Evolutionary conservation across 257 asterid species (phyloP).

Genomic region (Nyctanthes arbortristis): DNA sequence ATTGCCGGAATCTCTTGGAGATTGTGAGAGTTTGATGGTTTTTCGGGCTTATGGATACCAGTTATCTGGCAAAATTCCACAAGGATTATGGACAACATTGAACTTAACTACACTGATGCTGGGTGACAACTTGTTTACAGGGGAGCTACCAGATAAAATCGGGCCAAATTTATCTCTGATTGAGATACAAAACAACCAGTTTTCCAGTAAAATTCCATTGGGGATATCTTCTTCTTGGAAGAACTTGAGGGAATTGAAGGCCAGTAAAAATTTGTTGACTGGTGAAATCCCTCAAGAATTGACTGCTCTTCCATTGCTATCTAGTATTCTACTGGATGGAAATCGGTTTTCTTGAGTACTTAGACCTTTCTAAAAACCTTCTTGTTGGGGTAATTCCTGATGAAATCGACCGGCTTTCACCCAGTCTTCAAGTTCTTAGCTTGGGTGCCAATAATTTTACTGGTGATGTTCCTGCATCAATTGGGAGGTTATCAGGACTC

Average conservation of each 20-base stretch:
- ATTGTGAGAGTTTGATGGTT: slow-evolving; percentile 44
- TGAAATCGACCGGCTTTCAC: slow-evolving; percentile 47
- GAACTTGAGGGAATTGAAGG: slow-evolving; percentile 40
- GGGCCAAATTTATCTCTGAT: slow-evolving; percentile 36
- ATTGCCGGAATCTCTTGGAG: slow-evolving; percentile 60
- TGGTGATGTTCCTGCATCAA: slow-evolving; percentile 61
- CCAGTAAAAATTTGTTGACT: slow-evolving; percentile 57
- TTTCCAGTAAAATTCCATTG: slow-evolving; percentile 66
- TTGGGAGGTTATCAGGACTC: too few relatives aligned
- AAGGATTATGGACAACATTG: slow-evolving; percentile 55
- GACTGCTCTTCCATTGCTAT: slow-evolving; percentile 53
- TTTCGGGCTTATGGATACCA: slow-evolving; percentile 40
- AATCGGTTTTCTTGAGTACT: slow-evolving; percentile 49
- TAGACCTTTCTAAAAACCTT: slow-evolving; percentile 62
- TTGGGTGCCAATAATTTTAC: slow-evolving; percentile 53
- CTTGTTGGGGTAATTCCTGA: slow-evolving; percentile 53
- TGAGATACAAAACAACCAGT: slow-evolving; percentile 58
- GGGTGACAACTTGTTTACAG: slow-evolving; percentile 56
- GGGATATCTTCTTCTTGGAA: slow-evolving; percentile 61
- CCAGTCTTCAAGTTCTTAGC: slow-evolving; percentile 36
- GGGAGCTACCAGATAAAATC: slow-evolving; percentile 55
- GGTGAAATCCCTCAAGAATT: slow-evolving; percentile 63
- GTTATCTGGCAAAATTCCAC: slow-evolving; percentile 64
- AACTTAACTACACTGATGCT: slow-evolving; percentile 35
- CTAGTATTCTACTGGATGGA: slow-evolving; percentile 47